Evolutionary conservation across 1,284 basidiomycete species (phyloP), one percentile per base, ranked within the genome.

Genomic region (Trametes versicolor): DNA sequence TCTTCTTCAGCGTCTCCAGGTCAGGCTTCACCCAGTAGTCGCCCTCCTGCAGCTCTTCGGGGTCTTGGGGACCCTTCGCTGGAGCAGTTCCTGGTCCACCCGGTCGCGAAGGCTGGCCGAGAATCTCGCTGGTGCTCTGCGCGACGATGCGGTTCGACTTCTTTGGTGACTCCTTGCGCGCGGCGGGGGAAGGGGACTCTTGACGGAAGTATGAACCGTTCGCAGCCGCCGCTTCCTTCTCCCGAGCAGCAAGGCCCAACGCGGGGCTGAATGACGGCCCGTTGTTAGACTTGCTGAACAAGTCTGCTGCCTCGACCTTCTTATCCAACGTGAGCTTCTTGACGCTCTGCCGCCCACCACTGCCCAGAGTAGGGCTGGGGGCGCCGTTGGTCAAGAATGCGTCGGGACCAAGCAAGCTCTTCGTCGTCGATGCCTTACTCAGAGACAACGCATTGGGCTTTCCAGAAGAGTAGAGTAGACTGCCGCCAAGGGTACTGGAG

Each of bases 241-340:
- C 91, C 41, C 92, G 85, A 6, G 87, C 86, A 52, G 91, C 90
- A 57, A 90, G 83, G 67, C 90, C 87, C 57, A 94, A 79, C 7
- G 88, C 88, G 49, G 92, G 88, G 71, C 85, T 93, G 75, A 94
- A 94, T 0, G 85, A 84, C 56, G 91, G 82, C 73, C 87, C 91
- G 39, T 82, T 78, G 17, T 77, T 78, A 4, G 86, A 84, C 75
- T 86, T 87, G 69, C 79, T 82, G 70, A 92, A 90, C 58, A 92
- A 71, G 66, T 93, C 89, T n/a, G 84, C 79, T 17, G 90, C 83
- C 61, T 92, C 90, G 19, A 92, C 82, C 73, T 89, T 92, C 76
- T 91, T 93, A 74, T 96, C 93, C 62, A 99, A 79, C 45, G 97
- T 91, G 60, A 99, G 87, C 77, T 98, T 97, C 85, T 99, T 99